These are phyloP conservation scores for Mallotus repandus DNA, from an alignment of 441 rosid genomes.

Conservation along the genomic window DNA sequence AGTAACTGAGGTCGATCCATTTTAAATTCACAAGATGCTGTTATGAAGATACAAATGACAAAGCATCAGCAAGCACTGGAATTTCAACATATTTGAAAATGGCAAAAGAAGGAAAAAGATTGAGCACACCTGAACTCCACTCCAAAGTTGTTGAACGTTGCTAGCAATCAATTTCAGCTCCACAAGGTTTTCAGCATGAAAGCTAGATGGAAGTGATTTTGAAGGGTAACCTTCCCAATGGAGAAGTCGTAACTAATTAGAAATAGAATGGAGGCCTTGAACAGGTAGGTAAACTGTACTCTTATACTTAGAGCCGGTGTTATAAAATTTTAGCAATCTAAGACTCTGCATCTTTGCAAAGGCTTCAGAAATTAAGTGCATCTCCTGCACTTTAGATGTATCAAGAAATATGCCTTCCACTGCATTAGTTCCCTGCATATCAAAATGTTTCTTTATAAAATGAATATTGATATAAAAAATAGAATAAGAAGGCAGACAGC, in stretches of 20 bases:
- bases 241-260: slow-evolving; percentile 4
- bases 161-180: slow-evolving; percentile 11
- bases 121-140: background rate
- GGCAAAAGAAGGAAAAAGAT: background rate
- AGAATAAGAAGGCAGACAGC: background rate
- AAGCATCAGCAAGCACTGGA: background rate
- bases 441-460: background rate
- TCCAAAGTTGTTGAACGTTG: slow-evolving; percentile 14
- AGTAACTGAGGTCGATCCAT: slow-evolving; percentile 1
- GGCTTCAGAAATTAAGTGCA: slow-evolving; percentile 1
- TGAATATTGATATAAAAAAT: background rate
- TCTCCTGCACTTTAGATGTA: background rate
- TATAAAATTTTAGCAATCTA: slow-evolving; percentile 9
- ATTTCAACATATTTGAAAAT: background rate
- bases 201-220: slow-evolving; percentile 12
- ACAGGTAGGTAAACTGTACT: background rate
- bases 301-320: too few species aligned
- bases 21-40: slow-evolving; percentile 12
- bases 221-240: slow-evolving; percentile 17
- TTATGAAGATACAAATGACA: background rate
- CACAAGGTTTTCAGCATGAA: slow-evolving; percentile 18
- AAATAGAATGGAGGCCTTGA: background rate
- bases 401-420: slow-evolving; percentile 8
- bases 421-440: slow-evolving; percentile 12
- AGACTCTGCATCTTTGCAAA: slow-evolving; percentile 7